Conservation (phyloP, 768 basidiomycete genomes). For the Podaxis pistillaris region DNA sequence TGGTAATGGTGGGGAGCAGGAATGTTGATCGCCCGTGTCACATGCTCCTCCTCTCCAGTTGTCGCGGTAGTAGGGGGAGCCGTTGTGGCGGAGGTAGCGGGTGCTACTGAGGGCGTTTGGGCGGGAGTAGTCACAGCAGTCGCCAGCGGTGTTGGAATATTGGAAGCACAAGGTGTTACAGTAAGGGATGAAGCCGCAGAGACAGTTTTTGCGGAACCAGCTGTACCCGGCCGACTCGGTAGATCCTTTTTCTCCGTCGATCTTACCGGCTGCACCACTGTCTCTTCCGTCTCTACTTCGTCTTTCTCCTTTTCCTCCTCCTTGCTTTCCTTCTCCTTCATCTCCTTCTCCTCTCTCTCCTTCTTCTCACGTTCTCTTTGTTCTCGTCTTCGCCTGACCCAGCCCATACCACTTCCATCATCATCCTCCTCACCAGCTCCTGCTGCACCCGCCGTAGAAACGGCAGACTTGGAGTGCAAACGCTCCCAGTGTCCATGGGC, state of each 20-base stretch:
- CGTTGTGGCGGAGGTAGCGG: conserved; percentile 2
- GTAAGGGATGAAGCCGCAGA: conserved; percentile 3
- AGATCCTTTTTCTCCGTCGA: neutral
- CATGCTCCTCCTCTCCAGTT: conserved; percentile 25
- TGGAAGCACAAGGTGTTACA: neutral
- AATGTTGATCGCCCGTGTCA: conserved; percentile 31
- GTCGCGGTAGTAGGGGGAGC: conserved; percentile 6
- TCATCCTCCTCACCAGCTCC: conserved; percentile 50
- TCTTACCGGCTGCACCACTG: conserved; percentile 19
- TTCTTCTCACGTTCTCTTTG: conserved; percentile 49
- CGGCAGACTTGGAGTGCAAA: conserved; percentile 15
- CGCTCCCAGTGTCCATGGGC: conserved; percentile 28
- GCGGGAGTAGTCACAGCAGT: neutral
- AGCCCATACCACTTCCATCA: conserved; percentile 85
- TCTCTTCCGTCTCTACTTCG: conserved; percentile 23
- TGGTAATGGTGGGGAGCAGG: conserved; percentile 32
- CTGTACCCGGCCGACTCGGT: conserved; percentile 8
- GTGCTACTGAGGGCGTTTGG: neutral
- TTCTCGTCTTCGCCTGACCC: conserved; percentile 68
- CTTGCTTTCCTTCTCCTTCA: conserved; percentile 19
- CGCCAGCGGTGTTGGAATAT: neutral
- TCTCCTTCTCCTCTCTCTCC: conserved; percentile 31
- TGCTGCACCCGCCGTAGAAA: neutral
- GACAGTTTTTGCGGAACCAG: neutral
- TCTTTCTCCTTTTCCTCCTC: conserved; percentile 16